Percentiles rank a stretch among this genome's conserved stretches.
These are phyloP conservation scores for Dalbergia cultrata DNA, from an alignment of 306 rosid species.

Conservation along the genomic window DNA sequence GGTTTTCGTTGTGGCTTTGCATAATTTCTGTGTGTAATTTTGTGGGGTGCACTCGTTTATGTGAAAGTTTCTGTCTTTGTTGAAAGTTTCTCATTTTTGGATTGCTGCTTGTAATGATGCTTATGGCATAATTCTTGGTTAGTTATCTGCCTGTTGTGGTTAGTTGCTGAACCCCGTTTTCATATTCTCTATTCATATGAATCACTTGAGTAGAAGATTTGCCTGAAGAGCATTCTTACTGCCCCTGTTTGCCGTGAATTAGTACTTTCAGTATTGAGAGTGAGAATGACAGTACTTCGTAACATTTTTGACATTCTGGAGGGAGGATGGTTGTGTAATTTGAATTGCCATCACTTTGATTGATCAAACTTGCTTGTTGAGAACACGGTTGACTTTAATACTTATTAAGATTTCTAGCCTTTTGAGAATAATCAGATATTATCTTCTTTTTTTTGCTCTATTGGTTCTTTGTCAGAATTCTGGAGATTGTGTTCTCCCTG, in stretches of 20 bases:
- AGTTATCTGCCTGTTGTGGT: not conserved
- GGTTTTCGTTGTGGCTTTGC: conserved; percentile 7
- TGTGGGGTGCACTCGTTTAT: not conserved
- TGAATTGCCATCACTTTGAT: conserved; percentile 12
- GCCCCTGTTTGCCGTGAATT: conserved; percentile 5
- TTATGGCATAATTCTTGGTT: conserved; percentile 4
- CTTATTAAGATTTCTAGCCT: conserved; percentile 11
- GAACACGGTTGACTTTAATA: not conserved
- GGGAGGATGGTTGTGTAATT: conserved; percentile 17
- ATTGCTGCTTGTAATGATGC: not conserved
- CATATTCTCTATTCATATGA: conserved; percentile 21
- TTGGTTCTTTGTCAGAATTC: not conserved
- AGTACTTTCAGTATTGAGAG: not conserved
- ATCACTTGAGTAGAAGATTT: not conserved
- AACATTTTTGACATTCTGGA: conserved; percentile 3
- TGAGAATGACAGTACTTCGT: not conserved
- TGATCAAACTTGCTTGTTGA: conserved; percentile 21
- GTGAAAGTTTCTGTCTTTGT: conserved; percentile 20
- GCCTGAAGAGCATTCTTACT: not conserved
- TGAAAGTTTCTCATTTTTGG: conserved; percentile 19
- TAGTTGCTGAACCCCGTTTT: conserved; percentile 18
- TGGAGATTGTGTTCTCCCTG: conserved; percentile 8
- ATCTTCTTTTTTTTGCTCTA: not conserved
- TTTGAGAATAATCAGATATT: not conserved
- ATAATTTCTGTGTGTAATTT: conserved; percentile 6